These are phyloP conservation scores for Sechiopsis laciniata DNA, from an alignment of 306 rosid species.

Conservation along the genomic window DNA sequence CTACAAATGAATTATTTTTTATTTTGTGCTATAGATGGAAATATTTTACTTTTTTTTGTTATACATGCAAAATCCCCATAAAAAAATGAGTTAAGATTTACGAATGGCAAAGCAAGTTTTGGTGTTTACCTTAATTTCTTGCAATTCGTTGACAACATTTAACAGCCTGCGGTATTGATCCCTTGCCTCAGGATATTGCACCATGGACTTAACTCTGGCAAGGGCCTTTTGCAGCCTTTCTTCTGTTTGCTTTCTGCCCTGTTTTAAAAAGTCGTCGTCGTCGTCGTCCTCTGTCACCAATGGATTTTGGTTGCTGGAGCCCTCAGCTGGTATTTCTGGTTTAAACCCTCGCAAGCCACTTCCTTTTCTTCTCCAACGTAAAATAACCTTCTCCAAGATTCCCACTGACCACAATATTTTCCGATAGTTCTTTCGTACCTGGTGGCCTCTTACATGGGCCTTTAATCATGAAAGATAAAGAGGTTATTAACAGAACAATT, in stretches of 20 bases:
- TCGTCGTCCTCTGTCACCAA: conserved; percentile 40
- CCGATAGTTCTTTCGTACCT: conserved; percentile 59
- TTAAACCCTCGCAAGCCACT: conserved; percentile 82
- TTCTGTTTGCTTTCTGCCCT: conserved; percentile 81
- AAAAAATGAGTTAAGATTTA: not conserved
- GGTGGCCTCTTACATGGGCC: conserved; percentile 95
- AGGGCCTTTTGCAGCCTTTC: conserved; percentile 77
- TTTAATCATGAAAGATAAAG: conserved; percentile 24
- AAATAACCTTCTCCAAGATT: conserved; percentile 69
- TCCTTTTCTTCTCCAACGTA: conserved; percentile 86
- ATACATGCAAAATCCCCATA: too few relatives aligned
- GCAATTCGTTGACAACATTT: conserved; percentile 56
- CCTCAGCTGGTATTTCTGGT: conserved; percentile 45
- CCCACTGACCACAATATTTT: conserved; percentile 77
- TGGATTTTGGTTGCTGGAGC: conserved; percentile 33
- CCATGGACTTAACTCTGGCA: conserved; percentile 87
- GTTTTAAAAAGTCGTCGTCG: conserved; percentile 49
- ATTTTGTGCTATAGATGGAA: too few relatives aligned
- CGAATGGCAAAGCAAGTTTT: not conserved
- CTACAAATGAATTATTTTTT: too few relatives aligned
- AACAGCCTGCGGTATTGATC: conserved; percentile 71
- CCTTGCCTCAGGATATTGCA: conserved; percentile 83
- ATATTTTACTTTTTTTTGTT: too few relatives aligned
- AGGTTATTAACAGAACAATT: conserved; percentile 16
- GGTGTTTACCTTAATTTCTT: conserved; percentile 58